Evolutionary conservation across 164 flowering plant species (phyloP).

Genomic region (Nymphaea thermarum): DNA sequence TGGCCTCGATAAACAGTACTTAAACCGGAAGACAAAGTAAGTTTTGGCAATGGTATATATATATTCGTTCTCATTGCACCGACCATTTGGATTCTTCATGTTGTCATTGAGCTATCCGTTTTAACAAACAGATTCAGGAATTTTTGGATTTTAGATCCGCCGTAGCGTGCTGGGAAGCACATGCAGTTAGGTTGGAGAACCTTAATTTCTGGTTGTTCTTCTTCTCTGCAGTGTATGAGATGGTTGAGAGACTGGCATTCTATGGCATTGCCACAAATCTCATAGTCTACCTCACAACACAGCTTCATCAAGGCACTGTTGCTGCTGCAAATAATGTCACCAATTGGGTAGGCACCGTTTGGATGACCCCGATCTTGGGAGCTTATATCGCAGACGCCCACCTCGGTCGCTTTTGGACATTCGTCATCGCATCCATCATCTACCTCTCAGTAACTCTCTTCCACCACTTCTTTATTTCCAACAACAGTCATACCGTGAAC

Average conservation of each 20-base stretch:
- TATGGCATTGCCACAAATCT: slow-evolving; percentile 62
- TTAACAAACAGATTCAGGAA: no score
- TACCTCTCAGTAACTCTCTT: slow-evolving; percentile 33
- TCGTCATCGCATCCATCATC: slow-evolving; percentile 32
- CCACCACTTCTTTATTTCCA: not conserved
- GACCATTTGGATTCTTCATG: no score
- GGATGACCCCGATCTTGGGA: slow-evolving; percentile 61
- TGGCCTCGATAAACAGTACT: no score
- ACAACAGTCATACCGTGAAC: no score
- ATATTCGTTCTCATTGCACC: no score
- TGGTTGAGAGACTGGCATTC: slow-evolving; percentile 66
- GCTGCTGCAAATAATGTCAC: slow-evolving; percentile 52
- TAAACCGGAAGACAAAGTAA: no score
- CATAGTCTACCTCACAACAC: slow-evolving; percentile 32
- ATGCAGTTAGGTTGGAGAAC: no score
- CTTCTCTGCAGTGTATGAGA: slow-evolving; percentile 38
- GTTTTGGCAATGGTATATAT: no score
- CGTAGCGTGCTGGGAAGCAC: no score
- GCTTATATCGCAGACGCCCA: slow-evolving; percentile 63
- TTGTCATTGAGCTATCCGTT: no score
- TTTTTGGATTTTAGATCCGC: no score
- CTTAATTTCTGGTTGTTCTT: not conserved
- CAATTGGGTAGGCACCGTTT: slow-evolving; percentile 54
- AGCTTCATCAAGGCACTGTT: slow-evolving; percentile 60
- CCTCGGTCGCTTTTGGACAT: slow-evolving; percentile 74